These are phyloP conservation scores for Scheffersomyces illinoinensis DNA, from an alignment of 1,139 yeast species.

Conservation along the genomic window DNA sequence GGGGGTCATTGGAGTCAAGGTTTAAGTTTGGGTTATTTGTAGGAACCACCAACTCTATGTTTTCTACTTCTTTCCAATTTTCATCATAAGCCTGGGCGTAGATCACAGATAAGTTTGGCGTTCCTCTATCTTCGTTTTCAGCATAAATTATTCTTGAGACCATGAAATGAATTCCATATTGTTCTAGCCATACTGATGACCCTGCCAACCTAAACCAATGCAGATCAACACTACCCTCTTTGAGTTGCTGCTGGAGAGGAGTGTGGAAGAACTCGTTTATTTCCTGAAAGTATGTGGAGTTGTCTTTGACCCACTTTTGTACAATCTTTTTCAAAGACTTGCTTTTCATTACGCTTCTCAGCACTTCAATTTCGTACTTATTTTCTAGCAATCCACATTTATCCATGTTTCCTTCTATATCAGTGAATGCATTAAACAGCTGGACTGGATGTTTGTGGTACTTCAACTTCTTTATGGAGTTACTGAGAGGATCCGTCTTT, in stretches of 20 bases:
- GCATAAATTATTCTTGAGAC: constrained; percentile 12
- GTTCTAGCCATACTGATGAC: constrained; percentile 12
- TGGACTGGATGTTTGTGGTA: constrained; percentile 8
- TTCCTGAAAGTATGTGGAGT: constrained; percentile 17
- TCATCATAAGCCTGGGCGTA: constrained; percentile 45
- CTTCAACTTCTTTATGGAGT: constrained; percentile 1
- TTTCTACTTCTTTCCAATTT: constrained; percentile 43
- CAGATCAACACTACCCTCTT: constrained; percentile 13
- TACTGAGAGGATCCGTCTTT: background rate
- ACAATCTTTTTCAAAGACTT: constrained; percentile 1
- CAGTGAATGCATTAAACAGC: constrained; percentile 6
- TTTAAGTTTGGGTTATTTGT: background rate
- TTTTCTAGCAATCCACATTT: constrained; percentile 5
- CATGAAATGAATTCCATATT: constrained; percentile 13
- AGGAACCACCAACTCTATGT: constrained; percentile 32
- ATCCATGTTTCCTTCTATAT: constrained; percentile 7
- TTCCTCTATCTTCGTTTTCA: background rate
- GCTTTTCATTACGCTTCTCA: constrained; percentile 10
- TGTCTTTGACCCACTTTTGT: background rate
- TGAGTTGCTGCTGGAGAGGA: constrained; percentile 18
- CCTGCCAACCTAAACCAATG: constrained; percentile 19
- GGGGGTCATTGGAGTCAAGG: background rate
- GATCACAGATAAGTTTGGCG: constrained; percentile 8
- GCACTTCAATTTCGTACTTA: constrained; percentile 5
- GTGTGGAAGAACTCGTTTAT: constrained; percentile 17